These are phyloP conservation scores for Mortierella sp. DNA, from an alignment of 371 early-diverging fungal genomes.

Conservation along the genomic window DNA sequence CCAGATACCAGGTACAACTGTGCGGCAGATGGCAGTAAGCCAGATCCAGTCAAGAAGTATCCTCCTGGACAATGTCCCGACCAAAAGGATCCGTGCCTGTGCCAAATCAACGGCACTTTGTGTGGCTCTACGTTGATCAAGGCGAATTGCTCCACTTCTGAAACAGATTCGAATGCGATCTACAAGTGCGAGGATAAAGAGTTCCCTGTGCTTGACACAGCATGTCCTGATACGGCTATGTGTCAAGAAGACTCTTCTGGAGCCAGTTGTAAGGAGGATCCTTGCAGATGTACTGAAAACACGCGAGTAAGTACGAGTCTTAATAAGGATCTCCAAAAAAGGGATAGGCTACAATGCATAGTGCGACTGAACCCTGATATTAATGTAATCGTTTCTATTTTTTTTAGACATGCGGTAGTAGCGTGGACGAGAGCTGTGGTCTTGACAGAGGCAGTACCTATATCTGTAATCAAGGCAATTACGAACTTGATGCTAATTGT, in stretches of 20 bases:
- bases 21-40: too few species aligned
- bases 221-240: not conserved
- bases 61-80: not conserved
- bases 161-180: not conserved
- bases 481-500: not conserved
- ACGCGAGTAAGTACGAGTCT: too few species aligned
- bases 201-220: not conserved
- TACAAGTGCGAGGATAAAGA: not conserved
- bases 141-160: not conserved
- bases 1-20: not conserved
- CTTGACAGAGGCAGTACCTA: not conserved
- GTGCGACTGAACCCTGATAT: too few species aligned
- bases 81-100: not conserved
- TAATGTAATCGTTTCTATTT: too few species aligned
- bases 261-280: not conserved
- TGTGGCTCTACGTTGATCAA: conserved; percentile 1
- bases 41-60: too few species aligned
- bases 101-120: not conserved
- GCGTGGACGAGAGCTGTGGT: not conserved
- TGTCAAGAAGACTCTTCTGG: not conserved
- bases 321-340: too few species aligned
- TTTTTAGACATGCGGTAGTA: too few species aligned
- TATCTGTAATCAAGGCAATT: not conserved
- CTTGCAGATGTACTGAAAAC: not conserved
- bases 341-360: too few species aligned